Evolutionary conservation across 169 alveolate species (phyloP).

Genomic region (Theileria parva): DNA sequence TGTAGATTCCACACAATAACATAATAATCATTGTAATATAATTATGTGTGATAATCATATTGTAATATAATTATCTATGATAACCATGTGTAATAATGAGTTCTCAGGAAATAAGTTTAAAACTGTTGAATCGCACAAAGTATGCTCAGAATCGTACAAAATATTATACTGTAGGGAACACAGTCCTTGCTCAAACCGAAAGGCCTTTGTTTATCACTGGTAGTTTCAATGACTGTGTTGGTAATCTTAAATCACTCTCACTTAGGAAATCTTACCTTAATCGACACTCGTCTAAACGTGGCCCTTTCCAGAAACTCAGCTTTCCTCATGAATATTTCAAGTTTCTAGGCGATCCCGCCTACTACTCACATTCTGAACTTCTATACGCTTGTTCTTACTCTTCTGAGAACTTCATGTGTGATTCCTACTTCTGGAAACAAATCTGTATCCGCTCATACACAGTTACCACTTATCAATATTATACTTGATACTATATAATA

Average conservation of each 20-base stretch:
- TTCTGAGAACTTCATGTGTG: conserved; percentile 19
- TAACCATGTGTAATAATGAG: not conserved
- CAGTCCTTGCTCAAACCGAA: conserved; percentile 6
- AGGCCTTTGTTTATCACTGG: conserved; percentile 35
- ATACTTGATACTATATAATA: too few relatives aligned
- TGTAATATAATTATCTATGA: not conserved
- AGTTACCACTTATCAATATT: not conserved
- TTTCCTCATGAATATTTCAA: conserved; percentile 56
- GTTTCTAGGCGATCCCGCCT: conserved; percentile 56
- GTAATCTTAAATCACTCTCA: conserved; percentile 25
- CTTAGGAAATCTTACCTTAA: conserved; percentile 27
- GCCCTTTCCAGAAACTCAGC: conserved; percentile 42
- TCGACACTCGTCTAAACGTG: conserved; percentile 28
- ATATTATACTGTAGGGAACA: conserved; percentile 33
- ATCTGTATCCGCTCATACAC: conserved; percentile 26
- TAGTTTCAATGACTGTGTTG: not conserved
- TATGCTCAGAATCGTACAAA: conserved; percentile 60
- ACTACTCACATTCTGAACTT: conserved; percentile 45
- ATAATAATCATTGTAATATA: not conserved
- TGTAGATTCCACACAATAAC: not conserved
- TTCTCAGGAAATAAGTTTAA: not conserved
- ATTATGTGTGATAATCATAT: not conserved
- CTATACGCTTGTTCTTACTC: conserved; percentile 28
- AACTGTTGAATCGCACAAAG: conserved; percentile 34
- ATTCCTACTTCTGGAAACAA: conserved; percentile 56